Base-by-base conservation (phyloP, 345 rosid genomes). In the Corchorus capsularis region DNA sequence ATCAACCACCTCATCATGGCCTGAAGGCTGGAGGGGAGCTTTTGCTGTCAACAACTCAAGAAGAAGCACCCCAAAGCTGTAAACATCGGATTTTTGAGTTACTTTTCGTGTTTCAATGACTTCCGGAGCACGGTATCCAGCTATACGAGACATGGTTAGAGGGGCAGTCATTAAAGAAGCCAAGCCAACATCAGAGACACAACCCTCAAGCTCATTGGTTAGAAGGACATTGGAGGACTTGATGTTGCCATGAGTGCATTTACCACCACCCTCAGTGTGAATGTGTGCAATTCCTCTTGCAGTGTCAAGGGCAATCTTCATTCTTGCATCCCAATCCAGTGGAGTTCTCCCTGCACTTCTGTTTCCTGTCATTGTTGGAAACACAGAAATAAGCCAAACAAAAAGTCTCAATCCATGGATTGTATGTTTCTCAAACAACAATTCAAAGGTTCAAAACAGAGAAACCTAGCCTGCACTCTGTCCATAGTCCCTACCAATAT, bases 41-140 rank as follows among this genome's bases (percentile, higher is more conserved):
- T 91, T 91, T 11, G 94, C 92, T 0, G 98, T 93, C 69, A 93
- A 79, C 91, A 93, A 84, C 63, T 93, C 98, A 2, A 91, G 91
- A 53, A 93, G 84, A 54, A 93, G 89, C 20, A 93, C 96, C 13
- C 98, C 98, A 9, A 91, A 93, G 86, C 96, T 93, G 69, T 90
- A 93, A 19, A 93, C 93, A 53, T 93, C 98, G 2, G 96, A 90
- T 76, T 88, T 91, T 17, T 90, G 93, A 17, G 83, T 78, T 37
- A 78, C 80, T 74, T 88, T 90, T 62, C 85, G 79, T 1, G 96
- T 84, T 77, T 91, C 93, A 7, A 85, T 84, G 74, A 87, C 90
- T 76, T 93, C 98, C 0, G 98, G 96, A 60, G 98, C 92, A 62
- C 85, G 79, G 85, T 93, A 93, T 2, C 96, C 98, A 0, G 84